Conservation (phyloP, 768 basidiomycete species). For the Pleurotus eryngii region DNA sequence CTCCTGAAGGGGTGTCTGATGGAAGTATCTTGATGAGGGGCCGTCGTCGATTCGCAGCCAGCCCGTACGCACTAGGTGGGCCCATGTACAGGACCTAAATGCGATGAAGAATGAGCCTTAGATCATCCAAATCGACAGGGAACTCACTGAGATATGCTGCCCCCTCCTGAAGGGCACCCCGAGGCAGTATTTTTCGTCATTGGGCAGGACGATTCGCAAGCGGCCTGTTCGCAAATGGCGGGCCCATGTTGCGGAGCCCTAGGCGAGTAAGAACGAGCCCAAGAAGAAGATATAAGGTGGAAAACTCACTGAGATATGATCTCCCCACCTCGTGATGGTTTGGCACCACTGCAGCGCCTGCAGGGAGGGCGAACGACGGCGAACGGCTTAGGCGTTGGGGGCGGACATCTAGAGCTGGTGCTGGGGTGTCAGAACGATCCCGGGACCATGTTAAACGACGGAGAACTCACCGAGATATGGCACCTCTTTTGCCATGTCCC, state of each 20-base stretch:
- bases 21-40: too few species aligned
- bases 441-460: neutral
- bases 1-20: neutral
- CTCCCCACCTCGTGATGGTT: neutral
- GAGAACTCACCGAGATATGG: neutral
- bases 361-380: neutral
- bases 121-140: neutral
- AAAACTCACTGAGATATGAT: neutral
- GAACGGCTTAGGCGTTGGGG: neutral
- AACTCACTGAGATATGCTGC: neutral
- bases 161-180: too few species aligned
- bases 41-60: too few species aligned
- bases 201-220: too few species aligned
- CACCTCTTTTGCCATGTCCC: too few species aligned
- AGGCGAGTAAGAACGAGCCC: neutral
- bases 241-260: neutral
- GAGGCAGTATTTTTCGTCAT: too few species aligned
- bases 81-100: neutral
- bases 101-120: neutral
- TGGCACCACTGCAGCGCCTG: neutral
- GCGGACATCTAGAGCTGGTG: neutral
- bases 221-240: neutral
- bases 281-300: neutral
- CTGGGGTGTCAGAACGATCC: neutral
- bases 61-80: neutral